Conservation (phyloP, 1,139 yeast species). For the Candida sanyaensis region DNA sequence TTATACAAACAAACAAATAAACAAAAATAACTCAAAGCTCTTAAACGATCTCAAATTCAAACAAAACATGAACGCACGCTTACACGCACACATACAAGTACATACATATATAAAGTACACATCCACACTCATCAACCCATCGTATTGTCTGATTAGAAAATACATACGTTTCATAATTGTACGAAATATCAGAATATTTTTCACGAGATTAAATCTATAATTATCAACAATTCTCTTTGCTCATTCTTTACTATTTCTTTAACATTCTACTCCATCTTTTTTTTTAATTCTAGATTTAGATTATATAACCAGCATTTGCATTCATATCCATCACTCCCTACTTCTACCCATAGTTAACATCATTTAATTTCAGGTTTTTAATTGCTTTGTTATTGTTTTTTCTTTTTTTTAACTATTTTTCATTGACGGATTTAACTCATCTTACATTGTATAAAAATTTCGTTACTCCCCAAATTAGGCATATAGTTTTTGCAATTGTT, state of each 20-base stretch:
- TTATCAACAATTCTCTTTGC: not conserved
- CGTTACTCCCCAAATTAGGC: not conserved
- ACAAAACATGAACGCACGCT: too few species aligned
- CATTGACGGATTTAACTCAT: not conserved
- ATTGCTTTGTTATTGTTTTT: not conserved
- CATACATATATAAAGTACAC: too few species aligned
- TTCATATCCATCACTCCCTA: too few species aligned
- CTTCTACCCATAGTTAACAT: too few species aligned
- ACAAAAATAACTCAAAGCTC: not conserved
- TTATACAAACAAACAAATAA: not conserved
- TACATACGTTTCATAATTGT: too few species aligned
- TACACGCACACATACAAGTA: too few species aligned
- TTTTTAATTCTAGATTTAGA: not conserved
- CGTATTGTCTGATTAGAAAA: too few species aligned
- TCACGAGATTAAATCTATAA: not conserved
- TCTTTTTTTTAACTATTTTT: too few species aligned
- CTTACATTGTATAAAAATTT: not conserved
- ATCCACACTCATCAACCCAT: too few species aligned
- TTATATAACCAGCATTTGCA: too few species aligned
- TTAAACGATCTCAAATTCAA: not conserved
- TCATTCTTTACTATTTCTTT: not conserved
- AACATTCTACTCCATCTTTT: not conserved
- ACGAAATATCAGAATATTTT: too few species aligned
- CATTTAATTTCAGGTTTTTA: too few species aligned
- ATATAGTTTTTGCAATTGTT: not conserved